Percentiles rank a stretch among this genome's conserved stretches.
These are phyloP conservation scores for Acmispon strigosus DNA, from an alignment of 306 rosid genomes.

Conservation along the genomic window DNA sequence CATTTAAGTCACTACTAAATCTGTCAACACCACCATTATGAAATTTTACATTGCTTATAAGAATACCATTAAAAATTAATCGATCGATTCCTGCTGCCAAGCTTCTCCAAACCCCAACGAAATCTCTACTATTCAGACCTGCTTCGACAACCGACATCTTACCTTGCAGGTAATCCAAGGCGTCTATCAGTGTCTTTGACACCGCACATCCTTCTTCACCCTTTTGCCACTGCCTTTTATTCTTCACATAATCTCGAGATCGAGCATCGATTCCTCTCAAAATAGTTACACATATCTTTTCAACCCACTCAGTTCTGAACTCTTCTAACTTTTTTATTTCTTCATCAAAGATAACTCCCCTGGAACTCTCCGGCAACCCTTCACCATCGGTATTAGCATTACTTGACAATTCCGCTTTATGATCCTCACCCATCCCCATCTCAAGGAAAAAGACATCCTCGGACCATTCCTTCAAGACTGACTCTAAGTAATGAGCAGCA, in stretches of 20 bases:
- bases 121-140: slow-evolving; percentile 60
- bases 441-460: slow-evolving; percentile 84
- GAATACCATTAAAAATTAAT: slow-evolving; percentile 46
- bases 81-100: slow-evolving; percentile 75
- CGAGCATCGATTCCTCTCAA: slow-evolving; percentile 82
- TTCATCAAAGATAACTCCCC: slow-evolving; percentile 48
- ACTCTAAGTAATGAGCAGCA: slow-evolving; percentile 70
- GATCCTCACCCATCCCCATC: slow-evolving; percentile 39
- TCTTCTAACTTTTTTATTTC: slow-evolving; percentile 62
- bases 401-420: slow-evolving; percentile 22
- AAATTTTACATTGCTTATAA: slow-evolving; percentile 60
- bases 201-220: slow-evolving; percentile 74
- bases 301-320: slow-evolving; percentile 73
- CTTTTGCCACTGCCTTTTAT: slow-evolving; percentile 82
- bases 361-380: slow-evolving; percentile 27
- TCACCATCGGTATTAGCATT: slow-evolving; percentile 16
- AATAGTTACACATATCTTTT: slow-evolving; percentile 60
- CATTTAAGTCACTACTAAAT: slow-evolving; percentile 58
- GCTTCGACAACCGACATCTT: slow-evolving; percentile 53
- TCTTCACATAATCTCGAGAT: slow-evolving; percentile 69
- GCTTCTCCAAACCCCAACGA: slow-evolving; percentile 80
- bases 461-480: slow-evolving; percentile 75
- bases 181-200: slow-evolving; percentile 60
- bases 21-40: slow-evolving; percentile 58
- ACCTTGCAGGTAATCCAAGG: slow-evolving; percentile 70